phyloP scores from a whole-genome alignment of 345 rosid species.

The Dovyalis caffra region DNA sequence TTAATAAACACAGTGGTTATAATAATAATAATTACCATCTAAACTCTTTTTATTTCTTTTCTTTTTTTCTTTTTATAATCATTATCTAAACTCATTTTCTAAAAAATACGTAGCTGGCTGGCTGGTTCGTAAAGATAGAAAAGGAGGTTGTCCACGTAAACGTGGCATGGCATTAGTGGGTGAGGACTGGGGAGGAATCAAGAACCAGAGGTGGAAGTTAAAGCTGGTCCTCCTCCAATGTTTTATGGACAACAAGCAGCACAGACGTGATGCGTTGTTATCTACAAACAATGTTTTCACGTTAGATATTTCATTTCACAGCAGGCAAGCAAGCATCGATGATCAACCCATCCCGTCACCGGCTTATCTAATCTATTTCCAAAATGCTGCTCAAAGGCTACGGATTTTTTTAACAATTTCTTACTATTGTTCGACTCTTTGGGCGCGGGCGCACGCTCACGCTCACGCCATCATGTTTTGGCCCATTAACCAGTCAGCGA shows the following conservation, averaged over 20 bases:
- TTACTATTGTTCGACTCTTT: too few species aligned
- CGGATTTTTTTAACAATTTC: too few species aligned
- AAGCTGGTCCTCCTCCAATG: background rate
- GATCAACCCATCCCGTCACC: background rate
- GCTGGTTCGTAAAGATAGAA: background rate
- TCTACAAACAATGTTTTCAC: background rate
- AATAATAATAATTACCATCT: too few species aligned
- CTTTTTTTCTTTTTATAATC: too few species aligned
- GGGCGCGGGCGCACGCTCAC: too few species aligned
- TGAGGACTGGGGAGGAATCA: background rate
- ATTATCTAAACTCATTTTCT: background rate
- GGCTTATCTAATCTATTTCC: background rate
- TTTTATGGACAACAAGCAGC: background rate
- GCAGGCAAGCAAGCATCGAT: too few species aligned
- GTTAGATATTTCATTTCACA: background rate
- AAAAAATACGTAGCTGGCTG: too few species aligned
- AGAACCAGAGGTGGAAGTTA: background rate
- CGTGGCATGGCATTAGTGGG: background rate
- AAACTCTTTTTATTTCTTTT: too few species aligned
- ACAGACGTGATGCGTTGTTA: too few species aligned
- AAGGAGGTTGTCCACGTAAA: background rate
- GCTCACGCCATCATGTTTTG: too few species aligned
- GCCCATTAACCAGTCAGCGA: too few species aligned
- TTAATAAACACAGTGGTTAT: background rate
- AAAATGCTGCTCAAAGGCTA: too few species aligned